Evolutionary conservation across 345 rosid genomes (phyloP).

Genomic region (Eucalyptus sp.): DNA sequence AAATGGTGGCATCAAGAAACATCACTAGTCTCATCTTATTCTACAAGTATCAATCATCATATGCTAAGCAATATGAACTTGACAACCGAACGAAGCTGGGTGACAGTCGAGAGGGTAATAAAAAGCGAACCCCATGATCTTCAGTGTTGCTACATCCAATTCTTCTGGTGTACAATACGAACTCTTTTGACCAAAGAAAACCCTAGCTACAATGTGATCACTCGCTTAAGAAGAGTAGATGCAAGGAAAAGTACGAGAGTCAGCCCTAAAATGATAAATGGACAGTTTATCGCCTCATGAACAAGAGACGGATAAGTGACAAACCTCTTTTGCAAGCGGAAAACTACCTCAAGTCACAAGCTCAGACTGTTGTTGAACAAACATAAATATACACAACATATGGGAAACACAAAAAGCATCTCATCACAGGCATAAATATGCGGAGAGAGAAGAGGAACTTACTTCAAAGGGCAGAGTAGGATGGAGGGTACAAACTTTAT

Average conservation of each 20-base stretch:
- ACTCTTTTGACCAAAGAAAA: background rate
- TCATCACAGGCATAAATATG: background rate
- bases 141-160: background rate
- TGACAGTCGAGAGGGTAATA: background rate
- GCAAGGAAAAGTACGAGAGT: background rate
- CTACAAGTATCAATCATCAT: background rate
- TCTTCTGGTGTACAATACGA: background rate
- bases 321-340: background rate
- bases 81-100: background rate
- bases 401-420: background rate
- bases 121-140: background rate
- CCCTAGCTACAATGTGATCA: background rate
- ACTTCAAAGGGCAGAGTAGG: background rate
- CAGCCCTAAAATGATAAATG: background rate
- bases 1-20: background rate
- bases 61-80: background rate
- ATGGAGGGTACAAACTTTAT: background rate
- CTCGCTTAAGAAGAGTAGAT: background rate
- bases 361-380: background rate
- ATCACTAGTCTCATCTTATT: background rate
- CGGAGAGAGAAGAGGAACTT: background rate
- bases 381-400: background rate
- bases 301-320: background rate
- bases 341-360: background rate
- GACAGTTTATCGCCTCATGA: background rate